Evolutionary conservation across 148 eudicot genomes (phyloP).

Genomic region (Cornus controversa): DNA sequence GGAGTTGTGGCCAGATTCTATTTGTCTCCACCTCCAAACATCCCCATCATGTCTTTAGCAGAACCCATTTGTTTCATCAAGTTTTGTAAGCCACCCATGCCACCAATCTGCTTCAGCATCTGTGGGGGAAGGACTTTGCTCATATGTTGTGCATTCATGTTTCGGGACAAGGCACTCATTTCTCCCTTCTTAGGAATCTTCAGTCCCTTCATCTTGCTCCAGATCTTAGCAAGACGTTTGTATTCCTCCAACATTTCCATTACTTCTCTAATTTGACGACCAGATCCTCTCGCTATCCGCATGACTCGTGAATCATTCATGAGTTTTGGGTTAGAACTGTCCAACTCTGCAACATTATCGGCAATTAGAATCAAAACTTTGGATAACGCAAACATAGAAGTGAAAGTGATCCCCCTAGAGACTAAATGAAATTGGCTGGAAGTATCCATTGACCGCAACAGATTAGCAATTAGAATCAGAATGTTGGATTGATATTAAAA

Average conservation of each 20-base stretch:
- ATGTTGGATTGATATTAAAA: not conserved
- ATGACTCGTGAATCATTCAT: constrained; percentile 83
- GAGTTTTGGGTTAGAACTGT: constrained; percentile 82
- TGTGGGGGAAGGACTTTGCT: constrained; percentile 81
- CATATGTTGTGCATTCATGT: constrained; percentile 92
- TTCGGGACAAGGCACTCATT: constrained; percentile 82
- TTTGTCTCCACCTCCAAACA: constrained; percentile 88
- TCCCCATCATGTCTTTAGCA: constrained; percentile 83
- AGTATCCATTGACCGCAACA: not conserved
- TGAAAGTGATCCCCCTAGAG: not conserved
- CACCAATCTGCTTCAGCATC: constrained; percentile 90
- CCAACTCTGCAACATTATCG: constrained; percentile 61
- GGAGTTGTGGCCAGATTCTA: not conserved
- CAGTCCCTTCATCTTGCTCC: constrained; percentile 97
- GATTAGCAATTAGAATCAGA: not conserved
- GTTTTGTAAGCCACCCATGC: constrained; percentile 81
- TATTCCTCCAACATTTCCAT: constrained; percentile 88
- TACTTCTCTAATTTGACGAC: constrained; percentile 70
- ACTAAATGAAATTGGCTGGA: not conserved
- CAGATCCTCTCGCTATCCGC: constrained; percentile 92
- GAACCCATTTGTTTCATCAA: constrained; percentile 94
- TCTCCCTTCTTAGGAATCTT: constrained; percentile 94
- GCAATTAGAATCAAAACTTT: not conserved
- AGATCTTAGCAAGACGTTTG: constrained; percentile 83
- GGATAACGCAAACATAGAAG: not conserved